Conservation (phyloP, 371 early-diverging fungal genomes). For the Apophysomyces variabilis region DNA sequence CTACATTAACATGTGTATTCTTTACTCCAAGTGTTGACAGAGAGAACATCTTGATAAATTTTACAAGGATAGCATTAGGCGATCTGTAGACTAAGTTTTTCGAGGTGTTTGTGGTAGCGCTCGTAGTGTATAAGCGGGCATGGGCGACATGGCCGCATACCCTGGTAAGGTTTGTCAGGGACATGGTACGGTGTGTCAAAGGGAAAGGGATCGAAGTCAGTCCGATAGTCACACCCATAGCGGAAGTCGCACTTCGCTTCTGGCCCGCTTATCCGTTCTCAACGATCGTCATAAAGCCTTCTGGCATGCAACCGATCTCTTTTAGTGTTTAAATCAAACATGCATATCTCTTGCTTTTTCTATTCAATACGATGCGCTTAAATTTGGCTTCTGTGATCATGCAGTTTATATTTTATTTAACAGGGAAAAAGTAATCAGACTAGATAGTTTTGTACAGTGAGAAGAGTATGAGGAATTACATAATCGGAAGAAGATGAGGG, state of each 20-base stretch:
- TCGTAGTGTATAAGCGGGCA: constrained; percentile 14
- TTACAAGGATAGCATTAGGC: constrained; percentile 37
- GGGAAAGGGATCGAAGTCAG: not conserved
- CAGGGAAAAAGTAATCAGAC: not conserved
- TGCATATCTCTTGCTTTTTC: no score
- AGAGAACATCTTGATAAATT: constrained; percentile 48
- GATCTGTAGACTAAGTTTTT: constrained; percentile 40
- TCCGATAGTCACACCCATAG: no score
- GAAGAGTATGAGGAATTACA: not conserved
- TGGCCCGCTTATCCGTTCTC: no score
- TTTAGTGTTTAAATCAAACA: no score
- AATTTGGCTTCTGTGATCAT: not conserved
- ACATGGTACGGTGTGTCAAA: not conserved
- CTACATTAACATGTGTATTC: not conserved
- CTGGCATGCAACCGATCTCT: not conserved
- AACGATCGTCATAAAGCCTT: no score
- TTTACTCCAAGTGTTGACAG: constrained; percentile 44
- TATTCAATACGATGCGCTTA: not conserved
- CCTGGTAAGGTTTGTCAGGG: constrained; percentile 3
- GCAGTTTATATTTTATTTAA: not conserved
- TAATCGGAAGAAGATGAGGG: not conserved
- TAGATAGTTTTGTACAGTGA: not conserved
- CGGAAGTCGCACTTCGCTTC: no score
- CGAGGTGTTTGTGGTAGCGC: not conserved
- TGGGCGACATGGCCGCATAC: not conserved